Percentiles rank a stretch among this genome's conserved stretches.
Evolutionary conservation across 202 grass and related monocot species (phyloP).

Genomic region (Dendrocalamus latiflorus): DNA sequence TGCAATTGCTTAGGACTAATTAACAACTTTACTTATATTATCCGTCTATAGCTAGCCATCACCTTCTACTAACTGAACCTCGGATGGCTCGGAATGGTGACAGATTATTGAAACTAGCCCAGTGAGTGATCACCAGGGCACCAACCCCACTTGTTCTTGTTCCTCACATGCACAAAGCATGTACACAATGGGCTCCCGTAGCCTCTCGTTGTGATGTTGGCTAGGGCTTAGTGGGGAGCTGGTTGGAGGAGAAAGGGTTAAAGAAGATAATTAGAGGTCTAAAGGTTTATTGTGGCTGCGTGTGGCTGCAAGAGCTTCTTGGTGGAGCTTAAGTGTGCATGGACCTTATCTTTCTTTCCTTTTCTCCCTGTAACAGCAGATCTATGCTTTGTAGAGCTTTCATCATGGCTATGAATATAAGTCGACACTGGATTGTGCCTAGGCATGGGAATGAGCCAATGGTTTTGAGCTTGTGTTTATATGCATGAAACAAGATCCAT

Average conservation of each 20-base stretch:
- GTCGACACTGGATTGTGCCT: not conserved
- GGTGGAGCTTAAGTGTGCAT: not conserved
- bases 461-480: not conserved
- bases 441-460: not conserved
- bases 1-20: not conserved
- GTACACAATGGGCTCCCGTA: not conserved
- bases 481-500: too few species aligned
- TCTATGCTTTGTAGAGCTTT: not conserved
- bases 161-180: conserved; percentile 12
- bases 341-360: not conserved
- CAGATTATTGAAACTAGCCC: not conserved
- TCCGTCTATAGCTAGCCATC: not conserved
- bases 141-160: not conserved
- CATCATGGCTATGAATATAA: too few species aligned
- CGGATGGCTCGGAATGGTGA: not conserved
- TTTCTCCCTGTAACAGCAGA: not conserved
- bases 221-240: conserved; percentile 17
- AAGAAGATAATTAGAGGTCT: not conserved
- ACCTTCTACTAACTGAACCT: not conserved
- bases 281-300: not conserved
- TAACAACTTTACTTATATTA: not conserved
- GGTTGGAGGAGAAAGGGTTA: not conserved
- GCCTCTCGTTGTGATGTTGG: not conserved
- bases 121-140: not conserved
- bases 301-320: not conserved